Evolutionary conservation across 2,329 filamentous ascomycete genomes (phyloP), one percentile per base, ranked within the genome.

Genomic region (Zymoseptoria ardabiliae): DNA sequence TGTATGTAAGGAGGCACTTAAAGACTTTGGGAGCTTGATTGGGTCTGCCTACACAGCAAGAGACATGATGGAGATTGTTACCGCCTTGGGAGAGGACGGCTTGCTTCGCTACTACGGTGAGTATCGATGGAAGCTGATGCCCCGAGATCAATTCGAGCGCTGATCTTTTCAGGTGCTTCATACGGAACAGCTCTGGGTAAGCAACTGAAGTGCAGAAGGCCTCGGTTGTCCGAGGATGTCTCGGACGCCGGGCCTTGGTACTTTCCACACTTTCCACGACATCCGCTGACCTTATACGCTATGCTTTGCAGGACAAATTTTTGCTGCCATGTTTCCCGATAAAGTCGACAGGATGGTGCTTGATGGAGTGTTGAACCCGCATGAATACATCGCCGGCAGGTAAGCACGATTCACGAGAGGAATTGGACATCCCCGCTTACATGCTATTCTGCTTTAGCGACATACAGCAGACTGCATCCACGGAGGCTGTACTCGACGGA

Each of bases 341-440:
- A 62, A 72, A 2, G 69, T 77, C 10, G 69, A 69, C 0, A 66
- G 70, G n/a, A 63, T 76, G 50, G 69, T 75, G 8, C 65, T 81
- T 0, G 79, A 82, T 62, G 79, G 78, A 4, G 76, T 81, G 3
- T 75, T 78, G 2, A 75, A 78, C 56, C 67, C 72, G 1, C 66
- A 72, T 60, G 75, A 70, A 61, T 77, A 75, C 59, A 60, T 57
- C 30, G 60, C 68, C 19, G 69, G 68, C 3, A 41, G 35, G 35
- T 41, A 41, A 11, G 35, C 11, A 17, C 35, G 35, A 17, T 17
- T 41, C 5, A 41, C 11, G 5, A 17, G 3, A 11, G 35, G 5
- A 41, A 13, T 11, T 41, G 35, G 17, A 13, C 13, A 41, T 53
- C 51, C 1, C 22, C 28, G 28, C 22, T 53, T 7, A 53, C 51